phyloP scores from a whole-genome alignment of 2,329 filamentous ascomycete genomes.

The Fusarium sp. region DNA sequence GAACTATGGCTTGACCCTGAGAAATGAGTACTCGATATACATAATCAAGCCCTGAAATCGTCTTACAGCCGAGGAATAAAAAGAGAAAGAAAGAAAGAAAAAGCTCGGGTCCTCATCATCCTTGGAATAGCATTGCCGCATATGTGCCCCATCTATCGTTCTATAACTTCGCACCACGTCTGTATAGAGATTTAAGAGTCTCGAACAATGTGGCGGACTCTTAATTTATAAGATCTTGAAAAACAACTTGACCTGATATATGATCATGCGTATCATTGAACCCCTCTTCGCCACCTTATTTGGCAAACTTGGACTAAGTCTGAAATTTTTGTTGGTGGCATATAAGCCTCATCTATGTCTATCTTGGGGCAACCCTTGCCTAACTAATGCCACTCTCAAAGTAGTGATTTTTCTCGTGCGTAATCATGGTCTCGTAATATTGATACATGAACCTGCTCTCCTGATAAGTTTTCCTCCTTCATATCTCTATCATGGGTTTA shows the following conservation, averaged over 20 bases:
- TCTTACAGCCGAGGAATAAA: too few species aligned
- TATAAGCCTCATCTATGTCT: not conserved
- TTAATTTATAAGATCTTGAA: not conserved
- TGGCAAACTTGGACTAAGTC: not conserved
- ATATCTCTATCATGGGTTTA: not conserved
- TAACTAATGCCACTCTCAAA: not conserved
- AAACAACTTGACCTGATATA: not conserved
- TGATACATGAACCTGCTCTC: conserved; percentile 1
- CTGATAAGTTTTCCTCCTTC: not conserved
- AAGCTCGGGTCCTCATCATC: not conserved
- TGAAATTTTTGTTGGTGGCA: not conserved
- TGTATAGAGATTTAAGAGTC: not conserved
- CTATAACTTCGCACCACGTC: not conserved
- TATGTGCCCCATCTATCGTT: not conserved
- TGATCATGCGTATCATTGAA: not conserved
- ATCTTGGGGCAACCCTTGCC: not conserved
- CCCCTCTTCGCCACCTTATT: not conserved
- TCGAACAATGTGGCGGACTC: not conserved
- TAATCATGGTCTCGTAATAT: conserved; percentile 2
- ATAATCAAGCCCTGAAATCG: not conserved
- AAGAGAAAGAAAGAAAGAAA: too few species aligned
- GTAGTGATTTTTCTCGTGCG: not conserved
- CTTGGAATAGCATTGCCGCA: not conserved
- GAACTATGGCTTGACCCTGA: conserved; percentile 34
- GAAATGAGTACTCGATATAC: not conserved